Conservation (phyloP, 257 asterid species). For the Capsicum chinense region DNA sequence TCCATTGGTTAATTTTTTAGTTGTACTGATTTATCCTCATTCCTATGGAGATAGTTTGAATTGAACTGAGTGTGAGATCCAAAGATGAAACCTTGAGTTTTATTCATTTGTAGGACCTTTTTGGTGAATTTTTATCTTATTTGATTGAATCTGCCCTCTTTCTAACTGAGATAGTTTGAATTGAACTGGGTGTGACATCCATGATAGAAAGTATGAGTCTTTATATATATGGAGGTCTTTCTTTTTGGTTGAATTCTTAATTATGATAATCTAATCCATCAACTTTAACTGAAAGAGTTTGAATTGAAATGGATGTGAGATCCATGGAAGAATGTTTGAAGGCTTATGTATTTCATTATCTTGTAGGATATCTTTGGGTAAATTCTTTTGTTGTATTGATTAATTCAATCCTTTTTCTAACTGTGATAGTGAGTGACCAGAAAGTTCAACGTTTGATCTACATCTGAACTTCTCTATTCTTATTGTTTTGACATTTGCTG, state of each 20-base stretch:
- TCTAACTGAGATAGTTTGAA: not conserved
- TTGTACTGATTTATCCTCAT: no score
- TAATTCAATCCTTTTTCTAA: not conserved
- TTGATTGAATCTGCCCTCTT: not conserved
- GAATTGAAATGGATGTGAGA: constrained; percentile 15
- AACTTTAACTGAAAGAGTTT: not conserved
- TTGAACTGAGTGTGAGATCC: not conserved
- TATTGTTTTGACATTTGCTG: not conserved
- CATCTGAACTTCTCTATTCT: not conserved
- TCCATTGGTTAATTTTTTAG: no score
- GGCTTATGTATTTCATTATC: not conserved
- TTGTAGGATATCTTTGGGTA: not conserved
- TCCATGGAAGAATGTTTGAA: not conserved
- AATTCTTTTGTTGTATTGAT: not conserved
- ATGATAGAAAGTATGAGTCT: not conserved
- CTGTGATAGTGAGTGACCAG: not conserved
- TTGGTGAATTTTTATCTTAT: not conserved
- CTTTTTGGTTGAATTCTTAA: not conserved
- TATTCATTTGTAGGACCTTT: not conserved
- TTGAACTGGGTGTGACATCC: not conserved
- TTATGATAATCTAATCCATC: not conserved
- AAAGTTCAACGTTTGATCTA: not conserved
- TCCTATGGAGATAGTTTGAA: no score
- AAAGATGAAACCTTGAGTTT: no score
- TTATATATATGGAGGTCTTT: not conserved